phyloP scores from a whole-genome alignment of 495 filamentous ascomycete genomes.

The Aspergillus indologenus region DNA sequence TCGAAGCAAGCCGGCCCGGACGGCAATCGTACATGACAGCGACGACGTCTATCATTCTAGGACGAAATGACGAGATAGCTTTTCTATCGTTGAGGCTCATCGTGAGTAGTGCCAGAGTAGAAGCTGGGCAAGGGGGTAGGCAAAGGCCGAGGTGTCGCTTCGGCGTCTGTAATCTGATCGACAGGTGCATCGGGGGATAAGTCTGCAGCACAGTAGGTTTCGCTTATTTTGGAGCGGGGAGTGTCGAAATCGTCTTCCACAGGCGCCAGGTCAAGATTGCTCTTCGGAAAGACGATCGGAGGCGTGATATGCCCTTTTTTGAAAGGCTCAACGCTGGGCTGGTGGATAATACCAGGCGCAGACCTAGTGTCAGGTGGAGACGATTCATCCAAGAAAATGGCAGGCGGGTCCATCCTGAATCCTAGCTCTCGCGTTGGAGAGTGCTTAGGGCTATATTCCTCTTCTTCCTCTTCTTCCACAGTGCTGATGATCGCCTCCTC shows the following conservation, averaged over 20 bases:
- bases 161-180: conserved; percentile 31
- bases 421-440: conserved; percentile 19
- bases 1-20: neutral
- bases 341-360: conserved; percentile 8
- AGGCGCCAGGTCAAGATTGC: neutral
- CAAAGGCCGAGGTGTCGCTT: conserved; percentile 40
- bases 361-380: conserved; percentile 26
- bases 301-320: conserved; percentile 37
- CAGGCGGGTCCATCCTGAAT: conserved; percentile 6
- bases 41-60: conserved; percentile 13
- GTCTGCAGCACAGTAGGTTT: conserved; percentile 13
- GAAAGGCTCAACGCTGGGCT: conserved; percentile 8
- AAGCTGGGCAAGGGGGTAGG: conserved; percentile 31
- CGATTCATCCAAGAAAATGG: conserved; percentile 9
- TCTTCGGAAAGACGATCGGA: conserved; percentile 22
- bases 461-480: conserved; percentile 17
- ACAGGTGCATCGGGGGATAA: conserved; percentile 22
- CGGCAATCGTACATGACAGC: conserved; percentile 7
- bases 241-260: conserved; percentile 25
- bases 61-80: neutral
- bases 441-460: conserved; percentile 25
- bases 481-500: conserved; percentile 34
- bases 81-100: conserved; percentile 16
- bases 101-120: conserved; percentile 66
- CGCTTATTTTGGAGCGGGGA: conserved; percentile 25